These are phyloP conservation scores for Blastobotrys persicus DNA, from an alignment of 1,139 yeast species.

Conservation along the genomic window DNA sequence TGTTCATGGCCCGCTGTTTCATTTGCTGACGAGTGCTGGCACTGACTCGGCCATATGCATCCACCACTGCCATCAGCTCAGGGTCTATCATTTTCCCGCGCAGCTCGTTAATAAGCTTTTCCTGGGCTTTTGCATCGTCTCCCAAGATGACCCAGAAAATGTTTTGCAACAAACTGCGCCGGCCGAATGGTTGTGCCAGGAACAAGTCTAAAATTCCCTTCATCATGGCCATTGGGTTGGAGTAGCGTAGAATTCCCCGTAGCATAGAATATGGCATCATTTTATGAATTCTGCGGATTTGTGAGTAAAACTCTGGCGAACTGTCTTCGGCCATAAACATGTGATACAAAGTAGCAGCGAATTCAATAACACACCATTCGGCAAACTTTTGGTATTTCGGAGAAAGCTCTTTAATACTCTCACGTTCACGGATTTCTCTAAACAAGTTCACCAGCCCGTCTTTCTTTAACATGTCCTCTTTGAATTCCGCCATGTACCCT, in stretches of 20 bases:
- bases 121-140: constrained; percentile 73
- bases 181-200: constrained; percentile 74
- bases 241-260: constrained; percentile 69
- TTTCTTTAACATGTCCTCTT: constrained; percentile 46
- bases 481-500: constrained; percentile 52
- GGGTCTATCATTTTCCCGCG: constrained; percentile 40
- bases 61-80: constrained; percentile 31
- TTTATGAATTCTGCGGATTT: constrained; percentile 64
- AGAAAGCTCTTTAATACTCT: constrained; percentile 58
- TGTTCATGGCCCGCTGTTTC: constrained; percentile 4
- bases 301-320: constrained; percentile 68
- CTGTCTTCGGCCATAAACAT: constrained; percentile 75
- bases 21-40: neutral
- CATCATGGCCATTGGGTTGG: constrained; percentile 83
- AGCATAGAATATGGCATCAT: constrained; percentile 75
- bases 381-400: constrained; percentile 66
- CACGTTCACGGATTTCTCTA: constrained; percentile 57
- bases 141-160: constrained; percentile 70
- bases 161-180: constrained; percentile 65
- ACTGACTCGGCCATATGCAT: constrained; percentile 29
- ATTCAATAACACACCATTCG: constrained; percentile 77
- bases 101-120: constrained; percentile 51
- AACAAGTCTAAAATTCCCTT: constrained; percentile 74
- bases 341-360: constrained; percentile 81
- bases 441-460: constrained; percentile 57